Conservation (phyloP, 2,329 filamentous ascomycete species). For the Colletotrichum destructivum region DNA sequence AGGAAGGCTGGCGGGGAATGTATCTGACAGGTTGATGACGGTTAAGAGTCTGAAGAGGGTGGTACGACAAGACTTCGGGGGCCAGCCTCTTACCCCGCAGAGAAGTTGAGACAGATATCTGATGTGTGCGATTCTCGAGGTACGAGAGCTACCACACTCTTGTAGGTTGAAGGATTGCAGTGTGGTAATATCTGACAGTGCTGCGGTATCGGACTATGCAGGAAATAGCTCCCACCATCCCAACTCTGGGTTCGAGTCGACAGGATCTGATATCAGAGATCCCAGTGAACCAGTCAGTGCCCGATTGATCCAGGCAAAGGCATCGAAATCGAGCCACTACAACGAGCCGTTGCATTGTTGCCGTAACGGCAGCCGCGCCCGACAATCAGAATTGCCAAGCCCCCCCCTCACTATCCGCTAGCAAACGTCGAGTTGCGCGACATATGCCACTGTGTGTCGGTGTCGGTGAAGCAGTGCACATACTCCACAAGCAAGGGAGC, state of each 20-base stretch:
- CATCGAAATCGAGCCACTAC: neutral
- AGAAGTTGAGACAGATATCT: constrained; percentile 34
- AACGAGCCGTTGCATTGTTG: neutral
- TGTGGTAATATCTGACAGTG: constrained; percentile 30
- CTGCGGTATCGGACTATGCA: constrained; percentile 28
- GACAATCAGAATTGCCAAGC: neutral
- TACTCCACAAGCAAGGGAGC: constrained; percentile 34
- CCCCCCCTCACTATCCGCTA: neutral
- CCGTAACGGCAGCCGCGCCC: neutral
- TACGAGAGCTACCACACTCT: constrained; percentile 15
- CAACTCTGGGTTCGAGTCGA: constrained; percentile 12
- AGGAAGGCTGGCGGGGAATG: constrained; percentile 23
- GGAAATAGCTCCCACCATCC: constrained; percentile 21
- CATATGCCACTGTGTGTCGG: constrained; percentile 22
- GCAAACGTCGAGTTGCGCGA: constrained; percentile 31
- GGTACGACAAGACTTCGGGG: constrained; percentile 27
- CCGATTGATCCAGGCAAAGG: constrained; percentile 1
- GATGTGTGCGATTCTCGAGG: constrained; percentile 8
- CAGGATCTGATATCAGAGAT: constrained; percentile 19
- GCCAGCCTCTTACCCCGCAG: constrained; percentile 39
- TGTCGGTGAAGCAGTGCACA: constrained; percentile 36
- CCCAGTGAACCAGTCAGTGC: constrained; percentile 2
- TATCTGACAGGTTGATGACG: constrained; percentile 18
- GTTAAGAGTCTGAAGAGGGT: constrained; percentile 21
- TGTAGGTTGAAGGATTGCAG: constrained; percentile 15